Evolutionary conservation across 495 filamentous ascomycete species (phyloP), one percentile per base, ranked within the genome.

Genomic region (Aspergillus leporis): DNA sequence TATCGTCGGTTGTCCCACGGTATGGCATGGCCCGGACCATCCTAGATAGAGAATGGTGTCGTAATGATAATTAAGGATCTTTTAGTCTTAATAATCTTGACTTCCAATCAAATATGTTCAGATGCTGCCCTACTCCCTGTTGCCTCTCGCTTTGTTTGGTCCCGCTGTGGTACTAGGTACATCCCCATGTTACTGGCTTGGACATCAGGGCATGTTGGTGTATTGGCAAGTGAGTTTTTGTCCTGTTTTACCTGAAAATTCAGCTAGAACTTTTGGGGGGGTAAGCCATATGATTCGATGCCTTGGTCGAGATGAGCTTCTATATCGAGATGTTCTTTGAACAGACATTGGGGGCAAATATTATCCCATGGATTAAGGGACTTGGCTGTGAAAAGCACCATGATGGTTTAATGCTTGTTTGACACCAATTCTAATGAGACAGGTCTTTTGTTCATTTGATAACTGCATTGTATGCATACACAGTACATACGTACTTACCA

Each of bases 11-110:
- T 19, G n/a, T 23, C 6, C 41, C 53, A 47, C 40, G 40, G 21
- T 21, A 43, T 48, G 30, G 30, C 38, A 34, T 51, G 49, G 30
- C 3, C 41, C 28, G 19, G 23, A 22, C 45, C 55, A 51, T 25
- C 47, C 51, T 22, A 34, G 4, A 28, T 12, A 19, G 49, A 52
- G 54, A 56, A 55, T 58, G 45, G 60, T 58, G 54, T 61, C 59
- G 59, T 61, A 61, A 61, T 61, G 22, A 13, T 30, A 16, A 28
- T 3, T 46, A 22, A 9, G 23, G 43, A 50, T 28, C 25, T 6
- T 36, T 3, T 36, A 36, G 34, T 36, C 34, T n/a, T 10, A 10
- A 36, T 36, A 36, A 36, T 12, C 16, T n/a, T 14, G 38, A 16
- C 38, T n/a, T 18, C 14, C 38, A 41, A 41, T 41, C 38, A 41